Conservation (phyloP, 192 early-diverging fungal genomes). For the Pilaira anomala region DNA sequence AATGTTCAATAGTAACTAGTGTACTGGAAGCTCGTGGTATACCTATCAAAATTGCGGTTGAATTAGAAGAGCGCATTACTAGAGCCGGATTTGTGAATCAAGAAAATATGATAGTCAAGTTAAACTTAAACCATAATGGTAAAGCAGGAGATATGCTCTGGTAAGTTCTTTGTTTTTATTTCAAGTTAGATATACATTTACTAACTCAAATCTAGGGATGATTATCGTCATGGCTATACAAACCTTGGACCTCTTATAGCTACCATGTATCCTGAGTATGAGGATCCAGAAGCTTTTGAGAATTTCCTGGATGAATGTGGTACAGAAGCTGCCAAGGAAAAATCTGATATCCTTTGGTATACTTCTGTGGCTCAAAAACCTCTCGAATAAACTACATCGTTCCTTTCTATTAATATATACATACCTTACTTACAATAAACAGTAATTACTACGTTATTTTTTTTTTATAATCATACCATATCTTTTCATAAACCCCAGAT, state of each 20-base stretch:
- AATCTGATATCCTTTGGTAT: slow-evolving; percentile 7
- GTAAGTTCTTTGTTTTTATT: neutral
- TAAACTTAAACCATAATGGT: neutral
- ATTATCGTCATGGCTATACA: slow-evolving; percentile 5
- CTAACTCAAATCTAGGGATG: slow-evolving; percentile 8
- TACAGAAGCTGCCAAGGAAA: slow-evolving; percentile 2
- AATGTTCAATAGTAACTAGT: neutral
- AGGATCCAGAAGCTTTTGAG: neutral
- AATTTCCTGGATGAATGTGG: neutral
- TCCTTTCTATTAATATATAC: too few species aligned
- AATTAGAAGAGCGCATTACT: neutral
- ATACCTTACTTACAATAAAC: too few species aligned
- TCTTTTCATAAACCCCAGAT: too few species aligned
- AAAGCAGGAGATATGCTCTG: neutral
- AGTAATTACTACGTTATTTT: too few species aligned
- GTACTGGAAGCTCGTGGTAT: neutral
- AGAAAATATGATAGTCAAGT: neutral
- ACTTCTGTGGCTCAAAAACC: slow-evolving; percentile 14
- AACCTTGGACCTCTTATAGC: slow-evolving; percentile 4
- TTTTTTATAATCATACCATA: too few species aligned
- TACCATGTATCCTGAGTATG: neutral
- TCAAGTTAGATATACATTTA: neutral
- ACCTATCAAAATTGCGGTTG: neutral
- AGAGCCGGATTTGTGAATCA: slow-evolving; percentile 7
- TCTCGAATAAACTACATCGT: neutral